Evolutionary conservation across 2,329 filamentous ascomycete species (phyloP), one percentile per base, ranked within the genome.

Genomic region (Xylariaceae sp.): DNA sequence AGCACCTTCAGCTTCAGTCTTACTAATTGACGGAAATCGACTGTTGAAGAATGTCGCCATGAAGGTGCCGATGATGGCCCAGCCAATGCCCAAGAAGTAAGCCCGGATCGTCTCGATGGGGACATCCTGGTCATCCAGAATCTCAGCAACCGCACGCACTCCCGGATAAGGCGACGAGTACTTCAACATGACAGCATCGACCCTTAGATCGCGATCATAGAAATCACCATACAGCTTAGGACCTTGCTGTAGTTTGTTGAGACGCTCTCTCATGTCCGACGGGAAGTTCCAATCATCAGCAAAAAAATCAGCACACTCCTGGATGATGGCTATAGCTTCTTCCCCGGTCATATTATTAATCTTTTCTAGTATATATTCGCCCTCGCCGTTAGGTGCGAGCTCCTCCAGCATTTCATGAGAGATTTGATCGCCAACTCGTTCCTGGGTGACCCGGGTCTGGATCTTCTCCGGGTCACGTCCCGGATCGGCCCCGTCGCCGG

Each of bases 241-340:
- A 0, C 75, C 76, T 10, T 69, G 57, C 1, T 78, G 59, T 1
- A 77, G 67, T n/a, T 63, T 64, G 50, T 65, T 60, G 73, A 79
- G 76, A 18, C 74, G 73, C n/a, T 70, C 69, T 20, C 74, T 66
- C 75, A 77, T 78, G 3, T 75, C 73, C 1, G 70, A 62, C 0
- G 76, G 76, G 40, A 78, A 78, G 61, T 77, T 77, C 74, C 75
- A 77, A 62, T 78, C 76, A 50, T 78, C 76, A 20, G 67, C 63
- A 57, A 77, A 74, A 59, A 77, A 77, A 18, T 68, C 64, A 48
- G 74, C 60, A 0, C 71, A 67, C 58, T 77, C 75, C 1, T 64
- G 52, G 7, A 79, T 56, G 47, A 78, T 77, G 21, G 68, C 71
- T 4, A 75, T 23, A 0, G 76, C 76, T 52, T 78, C 75, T 23